A percentile compares a stretch with the other conserved stretches of the same genome.
phyloP scores from a whole-genome alignment of 2,329 filamentous ascomycete genomes.

The Sporothrix dimorphospora region DNA sequence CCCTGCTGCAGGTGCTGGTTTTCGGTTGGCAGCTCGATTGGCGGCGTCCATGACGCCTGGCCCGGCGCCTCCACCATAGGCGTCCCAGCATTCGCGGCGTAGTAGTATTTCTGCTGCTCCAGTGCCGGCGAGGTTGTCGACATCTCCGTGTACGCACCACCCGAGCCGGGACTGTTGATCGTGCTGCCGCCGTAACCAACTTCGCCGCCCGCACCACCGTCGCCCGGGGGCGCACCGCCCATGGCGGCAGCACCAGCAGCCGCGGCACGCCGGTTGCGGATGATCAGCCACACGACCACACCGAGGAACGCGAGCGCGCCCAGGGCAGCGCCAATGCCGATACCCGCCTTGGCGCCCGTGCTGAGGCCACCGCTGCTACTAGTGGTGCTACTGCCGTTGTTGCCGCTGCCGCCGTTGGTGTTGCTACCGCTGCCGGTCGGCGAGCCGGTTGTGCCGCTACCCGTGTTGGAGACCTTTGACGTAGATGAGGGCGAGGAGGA shows the following conservation, averaged over 20 bases:
- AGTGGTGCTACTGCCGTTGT: not conserved
- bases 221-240: not conserved
- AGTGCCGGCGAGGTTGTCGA: not conserved
- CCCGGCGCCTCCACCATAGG: constrained; percentile 1
- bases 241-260: not conserved
- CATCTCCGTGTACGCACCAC: constrained; percentile 12
- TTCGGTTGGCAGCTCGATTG: constrained; percentile 13
- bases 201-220: not conserved
- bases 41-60: constrained; percentile 8
- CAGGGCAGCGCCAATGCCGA: constrained; percentile 43
- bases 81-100: not conserved
- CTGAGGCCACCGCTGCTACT: constrained; percentile 37
- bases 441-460: not conserved
- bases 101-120: constrained; percentile 17
- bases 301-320: constrained; percentile 41
- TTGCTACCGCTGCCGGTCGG: not conserved
- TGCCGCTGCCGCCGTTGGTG: not conserved
- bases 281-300: constrained; percentile 34
- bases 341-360: constrained; percentile 43
- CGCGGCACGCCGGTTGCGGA: constrained; percentile 14
- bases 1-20: not conserved
- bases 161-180: not conserved
- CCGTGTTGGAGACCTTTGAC: not conserved
- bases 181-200: not conserved
- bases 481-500: not conserved